These are phyloP conservation scores for Suillus subalutaceus DNA, from an alignment of 768 basidiomycete species.

Conservation along the genomic window DNA sequence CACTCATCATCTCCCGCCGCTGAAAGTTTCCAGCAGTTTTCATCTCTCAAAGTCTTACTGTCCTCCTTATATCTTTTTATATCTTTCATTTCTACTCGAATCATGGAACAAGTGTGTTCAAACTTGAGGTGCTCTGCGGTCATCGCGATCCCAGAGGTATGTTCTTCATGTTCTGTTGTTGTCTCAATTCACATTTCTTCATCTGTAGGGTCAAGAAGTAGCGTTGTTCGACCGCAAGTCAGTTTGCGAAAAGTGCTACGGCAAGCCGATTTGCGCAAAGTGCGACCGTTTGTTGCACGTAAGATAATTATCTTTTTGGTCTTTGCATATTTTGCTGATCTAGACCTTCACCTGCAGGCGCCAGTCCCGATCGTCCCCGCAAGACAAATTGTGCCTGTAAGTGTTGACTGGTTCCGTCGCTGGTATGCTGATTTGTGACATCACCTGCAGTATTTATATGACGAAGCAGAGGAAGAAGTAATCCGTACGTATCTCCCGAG, in stretches of 20 bases:
- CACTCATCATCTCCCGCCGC: neutral
- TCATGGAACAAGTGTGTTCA: neutral
- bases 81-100: neutral
- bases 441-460: neutral
- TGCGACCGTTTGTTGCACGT: neutral
- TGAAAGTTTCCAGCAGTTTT: neutral
- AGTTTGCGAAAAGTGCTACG: neutral
- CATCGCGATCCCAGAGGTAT: neutral
- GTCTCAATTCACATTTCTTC: neutral
- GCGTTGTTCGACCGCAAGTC: neutral
- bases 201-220: neutral
- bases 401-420: neutral
- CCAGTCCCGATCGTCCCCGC: neutral
- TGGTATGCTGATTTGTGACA: neutral
- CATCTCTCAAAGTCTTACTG: neutral
- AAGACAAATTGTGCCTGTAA: neutral
- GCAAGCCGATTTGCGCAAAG: neutral
- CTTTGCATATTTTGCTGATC: neutral
- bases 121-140: neutral
- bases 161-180: neutral
- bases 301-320: neutral
- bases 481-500: neutral
- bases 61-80: neutral
- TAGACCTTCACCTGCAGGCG: neutral
- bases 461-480: neutral